Base-by-base conservation (phyloP, 805 yeast genomes). In the Candida nanaspora region DNA sequence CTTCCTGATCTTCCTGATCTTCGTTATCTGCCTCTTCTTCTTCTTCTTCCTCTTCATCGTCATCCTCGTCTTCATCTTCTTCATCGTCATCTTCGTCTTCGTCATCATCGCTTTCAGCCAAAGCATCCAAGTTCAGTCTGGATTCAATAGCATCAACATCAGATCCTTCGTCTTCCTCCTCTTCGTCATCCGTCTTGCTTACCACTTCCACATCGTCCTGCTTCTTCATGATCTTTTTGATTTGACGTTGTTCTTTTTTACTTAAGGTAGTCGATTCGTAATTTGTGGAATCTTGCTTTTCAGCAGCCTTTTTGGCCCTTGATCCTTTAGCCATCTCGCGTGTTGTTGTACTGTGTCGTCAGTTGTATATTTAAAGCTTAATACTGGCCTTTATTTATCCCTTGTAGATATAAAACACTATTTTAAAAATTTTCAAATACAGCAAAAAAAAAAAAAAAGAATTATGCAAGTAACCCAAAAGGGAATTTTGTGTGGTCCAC, bases 1-100 rank as follows among this genome's bases (percentile, higher is more conserved):
- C 97, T 49, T 83, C 89, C 41, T 78, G 86, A 7, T 80, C 91
- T 33, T 76, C 84, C 25, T 73, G 80, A 35, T 72, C 80, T 31
- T 72, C 79, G 14, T 70, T 79, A 9, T 66, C 76, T 1, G 69
- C 78, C 6, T 72, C 78, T 10, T 70, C 78, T 3, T 69, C 76
- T 2, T 61, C 70, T 2, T 63, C 72, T 5, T 61, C 70, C 3
- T 62, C 74, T 4, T 64, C 75, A 3, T 63, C 74, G n/a, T 67
- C 74, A 0, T 54, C 69, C 11, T 62, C 69, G 0, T 55, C 67
- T 0, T 49, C 52, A 0, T 43, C 51, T 2, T 50, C 53, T 16
- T 45, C 53, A 11, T 37, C 43, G 6, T 40, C 45, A 9, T 28
- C 41, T 8, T 45, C 54, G 13, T 41, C 40, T 9, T 53, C 59